A percentile compares a stretch with the other conserved stretches of the same genome.
Evolutionary conservation across 257 asterid species (phyloP).

Genomic region (Solanum gracilifrons): DNA sequence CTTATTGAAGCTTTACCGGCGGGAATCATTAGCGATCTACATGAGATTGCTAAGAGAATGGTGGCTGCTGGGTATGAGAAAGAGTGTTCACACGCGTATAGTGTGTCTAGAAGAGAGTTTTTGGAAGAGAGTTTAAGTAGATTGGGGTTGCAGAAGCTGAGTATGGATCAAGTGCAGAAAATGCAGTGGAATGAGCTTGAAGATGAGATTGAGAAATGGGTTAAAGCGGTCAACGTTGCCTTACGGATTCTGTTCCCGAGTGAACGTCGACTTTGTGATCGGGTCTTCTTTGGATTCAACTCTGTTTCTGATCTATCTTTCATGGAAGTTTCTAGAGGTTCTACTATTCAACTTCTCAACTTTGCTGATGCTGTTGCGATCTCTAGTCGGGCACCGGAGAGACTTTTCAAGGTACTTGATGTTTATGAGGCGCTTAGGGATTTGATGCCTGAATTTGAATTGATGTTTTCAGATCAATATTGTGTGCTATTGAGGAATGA

Average conservation of each 20-base stretch:
- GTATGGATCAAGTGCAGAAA: constrained; percentile 78
- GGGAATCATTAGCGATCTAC: constrained; percentile 60
- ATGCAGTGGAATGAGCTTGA: constrained; percentile 86
- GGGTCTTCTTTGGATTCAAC: constrained; percentile 55
- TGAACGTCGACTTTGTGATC: constrained; percentile 85
- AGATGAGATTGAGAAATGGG: constrained; percentile 92
- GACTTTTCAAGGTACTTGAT: constrained; percentile 81
- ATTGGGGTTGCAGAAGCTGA: constrained; percentile 64
- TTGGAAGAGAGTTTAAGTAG: constrained; percentile 91
- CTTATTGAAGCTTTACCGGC: constrained; percentile 78
- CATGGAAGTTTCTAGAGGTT: constrained; percentile 92
- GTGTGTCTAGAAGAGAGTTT: constrained; percentile 72
- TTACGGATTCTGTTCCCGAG: constrained; percentile 78
- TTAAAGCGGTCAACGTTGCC: constrained; percentile 65
- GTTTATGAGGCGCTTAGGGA: constrained; percentile 85
- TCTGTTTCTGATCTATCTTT: constrained; percentile 74
- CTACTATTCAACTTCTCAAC: constrained; percentile 71
- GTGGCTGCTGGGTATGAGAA: constrained; percentile 84
- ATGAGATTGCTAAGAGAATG: constrained; percentile 83
- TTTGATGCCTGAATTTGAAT: constrained; percentile 78
- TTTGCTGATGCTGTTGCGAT: constrained; percentile 89
- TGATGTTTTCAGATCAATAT: constrained; percentile 78
- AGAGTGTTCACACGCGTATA: constrained; percentile 85
- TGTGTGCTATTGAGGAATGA: constrained; percentile 64
- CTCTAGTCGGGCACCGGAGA: constrained; percentile 92